phyloP scores from a whole-genome alignment of 192 early-diverging fungal species.

The Anaeromyces robustus region DNA sequence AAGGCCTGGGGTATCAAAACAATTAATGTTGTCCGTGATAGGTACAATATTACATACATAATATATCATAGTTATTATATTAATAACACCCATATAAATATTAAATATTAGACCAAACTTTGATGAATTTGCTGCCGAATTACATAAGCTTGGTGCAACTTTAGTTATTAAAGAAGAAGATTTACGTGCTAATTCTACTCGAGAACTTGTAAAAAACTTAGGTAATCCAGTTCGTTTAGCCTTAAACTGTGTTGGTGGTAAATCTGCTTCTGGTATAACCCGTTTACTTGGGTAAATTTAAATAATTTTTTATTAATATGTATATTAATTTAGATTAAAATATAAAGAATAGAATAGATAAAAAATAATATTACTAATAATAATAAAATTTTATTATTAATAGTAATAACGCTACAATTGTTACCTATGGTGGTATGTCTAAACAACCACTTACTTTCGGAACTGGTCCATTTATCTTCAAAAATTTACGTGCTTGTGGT shows the following conservation, averaged over 20 bases:
- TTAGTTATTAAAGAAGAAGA: slow-evolving; percentile 63
- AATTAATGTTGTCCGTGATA: slow-evolving; percentile 72
- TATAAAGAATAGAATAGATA: too few species aligned
- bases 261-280: slow-evolving; percentile 53
- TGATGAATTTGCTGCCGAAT: slow-evolving; percentile 23
- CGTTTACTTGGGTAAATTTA: slow-evolving; percentile 28
- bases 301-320: neutral
- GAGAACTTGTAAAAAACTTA: slow-evolving; percentile 26
- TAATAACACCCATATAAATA: too few species aligned
- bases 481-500: slow-evolving; percentile 52
- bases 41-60: too few species aligned
- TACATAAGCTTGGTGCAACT: slow-evolving; percentile 46
- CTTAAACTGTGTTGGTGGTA: slow-evolving; percentile 84
- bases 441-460: slow-evolving; percentile 69
- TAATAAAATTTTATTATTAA: too few species aligned
- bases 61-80: too few species aligned
- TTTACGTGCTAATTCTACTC: slow-evolving; percentile 28
- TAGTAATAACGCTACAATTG: slow-evolving; percentile 30
- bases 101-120: slow-evolving; percentile 49
- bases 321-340: too few species aligned
- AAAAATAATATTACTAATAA: too few species aligned
- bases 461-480: slow-evolving; percentile 73
- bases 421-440: slow-evolving; percentile 92
- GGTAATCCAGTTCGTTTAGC: slow-evolving; percentile 41
- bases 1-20: slow-evolving; percentile 56